Evolutionary conservation across 2,329 filamentous ascomycete species (phyloP), one percentile per base, ranked within the genome.

Genomic region (Apiospora pterosperma): DNA sequence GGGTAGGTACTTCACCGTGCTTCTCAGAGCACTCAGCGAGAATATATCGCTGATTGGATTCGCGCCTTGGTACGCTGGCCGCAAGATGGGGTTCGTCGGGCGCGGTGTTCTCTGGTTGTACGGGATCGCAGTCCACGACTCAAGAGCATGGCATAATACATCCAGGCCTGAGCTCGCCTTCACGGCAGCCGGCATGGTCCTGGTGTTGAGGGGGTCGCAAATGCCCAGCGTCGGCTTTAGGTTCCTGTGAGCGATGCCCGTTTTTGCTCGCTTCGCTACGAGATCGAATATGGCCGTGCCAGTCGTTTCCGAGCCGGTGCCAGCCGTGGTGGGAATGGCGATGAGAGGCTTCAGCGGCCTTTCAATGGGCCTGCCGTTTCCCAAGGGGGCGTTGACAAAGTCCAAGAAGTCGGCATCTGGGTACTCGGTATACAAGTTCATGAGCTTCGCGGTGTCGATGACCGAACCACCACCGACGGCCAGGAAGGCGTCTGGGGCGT

Each of bases 11-110:
- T 97, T 94, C 69, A 97, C 88, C 0, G 94, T 97, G 71, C 87
- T 87, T 36, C 87, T 85, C 6, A 99, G 85, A 0, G 96, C 94
- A 71, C 92, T 90, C 23, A 99, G 84, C 4, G 92, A 96, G 82
- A 99, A 99, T 69, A 99, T 95, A 76, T 99, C 96, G 52, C 92
- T 96, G 71, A 99, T 99, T 2, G 96, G 96, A 76, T 99, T 99
- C 7, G 96, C 93, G 44, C 96, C 96, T 78, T 99, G 96, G 75
- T 99, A 99, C 0, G 96, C 94, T 0, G 96, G 96, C 4, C 96
- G 86, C 66, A 95, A 85, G 70, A 99, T 92, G 0, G 96, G 96
- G 76, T 99, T 98, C 4, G 87, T 80, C 0, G 96, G 96, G 3
- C 95, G 85, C 0, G 96, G 96, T 0, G 84, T 88, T 61, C 96